Evolutionary conservation across 1,139 yeast species (phyloP), one percentile per base, ranked within the genome.

Genomic region (Casaregolazyma suthepensis): DNA sequence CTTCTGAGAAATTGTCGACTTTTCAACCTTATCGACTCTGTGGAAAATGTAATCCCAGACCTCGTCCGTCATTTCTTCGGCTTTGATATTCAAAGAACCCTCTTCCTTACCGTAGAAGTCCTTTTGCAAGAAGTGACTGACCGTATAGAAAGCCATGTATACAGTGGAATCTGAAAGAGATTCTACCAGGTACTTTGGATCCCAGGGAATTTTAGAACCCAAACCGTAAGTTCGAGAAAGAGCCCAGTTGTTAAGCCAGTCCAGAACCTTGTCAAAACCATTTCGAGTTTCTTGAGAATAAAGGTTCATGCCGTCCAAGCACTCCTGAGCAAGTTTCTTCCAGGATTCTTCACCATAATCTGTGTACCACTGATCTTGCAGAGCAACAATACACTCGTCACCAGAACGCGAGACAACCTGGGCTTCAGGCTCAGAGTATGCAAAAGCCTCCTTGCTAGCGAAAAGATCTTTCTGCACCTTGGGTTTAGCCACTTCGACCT

Each of bases 181-280:
- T 74, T 94, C 99, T 55, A 94, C 93, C 67, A 94, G 80, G 68
- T 86, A 91, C 70, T 85, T 85, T 62, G 87, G 85, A 74, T 94
- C 99, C 99, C 99, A 94, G 58, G 99, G 99, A 62, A 94, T 81
- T 70, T 78, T 85, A 56, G 98, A 85, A 70, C 99, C 99, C 63
- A 94, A 79, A 69, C 99, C 99, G 65, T 88, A 94, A 59, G 95
- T 85, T 78, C 99, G 87, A 56, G 96, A 88, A 58, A 94, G 88
- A 52, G 99, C 99, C 99, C 99, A 94, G 75, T 90, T 91, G 75
- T 87, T 88, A 68, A 94, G 82, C 99, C 99, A 94, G 62, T 86
- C 95, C 63, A 94, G 78, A 55, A 88, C 96, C 72, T 91, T 93
- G 73, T 91, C 96, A 66, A 93, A 91, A 6, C 95, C 96, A 66